Percentiles rank a stretch among this genome's conserved stretches.
Conservation (phyloP, 345 rosid species). For the Euclidium syriacum region DNA sequence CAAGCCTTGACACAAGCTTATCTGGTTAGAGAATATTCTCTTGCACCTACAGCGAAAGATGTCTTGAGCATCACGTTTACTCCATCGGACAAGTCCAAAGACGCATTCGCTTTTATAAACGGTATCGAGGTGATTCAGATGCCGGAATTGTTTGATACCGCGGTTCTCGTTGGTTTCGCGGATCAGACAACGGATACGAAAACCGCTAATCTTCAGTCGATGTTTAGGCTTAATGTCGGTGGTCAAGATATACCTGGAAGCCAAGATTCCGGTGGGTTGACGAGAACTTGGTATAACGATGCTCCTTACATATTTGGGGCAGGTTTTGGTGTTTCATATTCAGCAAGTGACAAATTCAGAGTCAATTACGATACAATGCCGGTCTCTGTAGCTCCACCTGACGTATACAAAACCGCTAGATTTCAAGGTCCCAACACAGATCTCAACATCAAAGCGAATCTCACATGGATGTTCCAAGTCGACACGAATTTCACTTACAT, state of each 20-base stretch:
- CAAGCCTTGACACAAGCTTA: constrained; percentile 66
- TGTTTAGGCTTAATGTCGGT: constrained; percentile 68
- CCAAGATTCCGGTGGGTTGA: constrained; percentile 51
- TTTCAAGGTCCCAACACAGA: constrained; percentile 40
- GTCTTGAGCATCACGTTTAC: constrained; percentile 42
- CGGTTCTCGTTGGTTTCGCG: constrained; percentile 49
- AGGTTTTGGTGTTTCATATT: constrained; percentile 35
- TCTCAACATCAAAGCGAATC: constrained; percentile 43
- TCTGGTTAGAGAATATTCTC: constrained; percentile 55
- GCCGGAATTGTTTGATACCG: constrained; percentile 52
- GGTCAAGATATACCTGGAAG: constrained; percentile 55
- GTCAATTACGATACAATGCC: constrained; percentile 43
- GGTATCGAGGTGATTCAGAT: constrained; percentile 60
- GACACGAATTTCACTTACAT: constrained; percentile 67
- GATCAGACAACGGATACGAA: constrained; percentile 35
- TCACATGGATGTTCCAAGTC: constrained; percentile 69
- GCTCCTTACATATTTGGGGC: constrained; percentile 51
- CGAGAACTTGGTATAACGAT: constrained; percentile 74
- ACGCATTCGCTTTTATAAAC: constrained; percentile 58
- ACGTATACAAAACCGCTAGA: constrained; percentile 60
- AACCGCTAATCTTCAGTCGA: constrained; percentile 40
- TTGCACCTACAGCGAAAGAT: constrained; percentile 37
- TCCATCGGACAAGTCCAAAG: constrained; percentile 40
- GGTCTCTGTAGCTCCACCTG: constrained; percentile 41
- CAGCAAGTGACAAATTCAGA: constrained; percentile 10